Conservation (phyloP, 148 eudicot species). For the Rheum nobile region DNA sequence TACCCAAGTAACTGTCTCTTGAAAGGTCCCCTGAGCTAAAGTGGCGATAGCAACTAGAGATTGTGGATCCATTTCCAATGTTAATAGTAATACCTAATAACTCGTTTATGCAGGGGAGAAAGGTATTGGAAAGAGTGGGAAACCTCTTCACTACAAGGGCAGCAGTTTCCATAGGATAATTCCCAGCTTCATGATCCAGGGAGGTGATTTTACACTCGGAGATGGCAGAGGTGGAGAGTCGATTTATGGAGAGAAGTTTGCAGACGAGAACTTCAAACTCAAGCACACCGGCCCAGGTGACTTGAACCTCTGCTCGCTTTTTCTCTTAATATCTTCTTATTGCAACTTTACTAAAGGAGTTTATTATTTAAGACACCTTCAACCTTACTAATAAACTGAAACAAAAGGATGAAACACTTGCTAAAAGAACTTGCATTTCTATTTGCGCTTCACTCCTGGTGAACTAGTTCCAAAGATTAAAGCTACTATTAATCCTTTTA, state of each 20-base stretch:
- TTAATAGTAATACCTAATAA: not conserved
- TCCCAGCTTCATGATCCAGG: constrained; percentile 82
- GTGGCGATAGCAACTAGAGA: not conserved
- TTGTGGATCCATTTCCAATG: not conserved
- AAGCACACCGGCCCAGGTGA: constrained; percentile 83
- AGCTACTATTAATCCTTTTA: not conserved
- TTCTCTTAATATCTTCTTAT: not conserved
- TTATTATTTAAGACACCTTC: not conserved
- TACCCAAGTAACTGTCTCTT: constrained; percentile 61
- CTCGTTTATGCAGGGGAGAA: constrained; percentile 52
- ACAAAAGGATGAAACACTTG: not conserved
- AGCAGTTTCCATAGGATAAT: constrained; percentile 68
- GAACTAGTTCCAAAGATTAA: not conserved
- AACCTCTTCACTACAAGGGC: constrained; percentile 70
- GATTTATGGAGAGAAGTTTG: constrained; percentile 77
- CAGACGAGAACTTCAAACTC: constrained; percentile 81
- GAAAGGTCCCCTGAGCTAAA: not conserved
- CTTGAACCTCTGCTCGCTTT: not conserved
- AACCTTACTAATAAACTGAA: not conserved
- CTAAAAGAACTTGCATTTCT: not conserved
- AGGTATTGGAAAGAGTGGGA: constrained; percentile 62
- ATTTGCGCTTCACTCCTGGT: not conserved
- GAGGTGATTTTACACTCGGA: constrained; percentile 89
- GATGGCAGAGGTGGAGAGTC: constrained; percentile 99
- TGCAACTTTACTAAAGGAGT: not conserved